Conservation (phyloP, 345 rosid genomes). For the sweet orange (Citrus sinensis) region DNA sequence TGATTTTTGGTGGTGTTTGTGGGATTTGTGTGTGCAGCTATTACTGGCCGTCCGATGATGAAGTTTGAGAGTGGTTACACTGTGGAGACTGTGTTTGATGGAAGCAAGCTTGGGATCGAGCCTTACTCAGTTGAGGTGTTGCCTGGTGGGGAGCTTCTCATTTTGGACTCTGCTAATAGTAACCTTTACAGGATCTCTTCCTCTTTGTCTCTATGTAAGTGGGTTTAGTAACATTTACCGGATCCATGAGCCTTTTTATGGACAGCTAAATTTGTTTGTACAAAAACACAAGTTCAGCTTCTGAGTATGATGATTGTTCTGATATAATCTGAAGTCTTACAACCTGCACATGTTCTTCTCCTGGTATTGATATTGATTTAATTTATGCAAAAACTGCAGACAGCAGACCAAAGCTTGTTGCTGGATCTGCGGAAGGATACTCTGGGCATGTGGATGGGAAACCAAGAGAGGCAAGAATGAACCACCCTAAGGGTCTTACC, state of each 20-base stretch:
- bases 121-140: constrained; percentile 79
- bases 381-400: constrained; percentile 32
- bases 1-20: constrained; percentile 1
- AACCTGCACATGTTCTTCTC: background rate
- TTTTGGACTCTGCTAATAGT: constrained; percentile 88
- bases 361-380: background rate
- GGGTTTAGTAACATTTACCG: constrained; percentile 61
- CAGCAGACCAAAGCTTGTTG: constrained; percentile 79
- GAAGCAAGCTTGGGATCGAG: constrained; percentile 94
- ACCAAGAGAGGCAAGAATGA: constrained; percentile 78
- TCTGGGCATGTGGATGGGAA: constrained; percentile 91
- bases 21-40: constrained; percentile 40
- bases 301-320: background rate
- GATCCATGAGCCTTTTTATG: constrained; percentile 38
- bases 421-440: constrained; percentile 86
- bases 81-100: constrained; percentile 98
- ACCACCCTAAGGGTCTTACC: constrained; percentile 86
- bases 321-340: background rate
- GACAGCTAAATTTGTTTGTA: background rate
- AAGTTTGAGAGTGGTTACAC: constrained; percentile 91
- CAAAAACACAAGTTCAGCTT: background rate
- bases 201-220: constrained; percentile 87
- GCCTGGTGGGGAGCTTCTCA: constrained; percentile 81
- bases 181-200: constrained; percentile 88
- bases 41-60: constrained; percentile 86